Conservation (phyloP, 192 early-diverging fungal genomes). For the Coemansia sp. region DNA sequence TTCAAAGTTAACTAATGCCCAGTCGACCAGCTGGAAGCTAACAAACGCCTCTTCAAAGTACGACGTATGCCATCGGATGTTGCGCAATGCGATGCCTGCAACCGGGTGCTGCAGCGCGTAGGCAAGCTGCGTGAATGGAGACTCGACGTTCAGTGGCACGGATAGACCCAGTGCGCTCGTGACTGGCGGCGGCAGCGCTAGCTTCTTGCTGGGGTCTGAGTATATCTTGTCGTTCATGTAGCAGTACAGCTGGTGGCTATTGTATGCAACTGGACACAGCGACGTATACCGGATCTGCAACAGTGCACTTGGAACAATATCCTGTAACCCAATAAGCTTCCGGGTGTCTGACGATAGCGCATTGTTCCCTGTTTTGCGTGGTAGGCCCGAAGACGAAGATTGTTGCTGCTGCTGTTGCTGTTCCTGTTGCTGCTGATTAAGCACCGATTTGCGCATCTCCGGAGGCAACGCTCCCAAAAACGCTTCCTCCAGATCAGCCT, state of each 20-base stretch:
- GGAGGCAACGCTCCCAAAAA: conserved; percentile 33
- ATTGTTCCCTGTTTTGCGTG: not conserved
- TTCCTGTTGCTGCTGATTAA: conserved; percentile 2
- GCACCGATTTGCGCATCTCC: conserved; percentile 20
- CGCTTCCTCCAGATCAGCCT: conserved; percentile 24
- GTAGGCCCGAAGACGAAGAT: not conserved
- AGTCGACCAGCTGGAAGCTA: conserved; percentile 86
- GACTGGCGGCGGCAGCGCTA: conserved; percentile 34
- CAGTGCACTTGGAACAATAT: conserved; percentile 41
- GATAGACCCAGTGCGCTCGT: conserved; percentile 8
- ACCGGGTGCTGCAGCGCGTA: conserved; percentile 69
- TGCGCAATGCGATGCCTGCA: conserved; percentile 66
- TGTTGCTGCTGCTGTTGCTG: conserved; percentile 3
- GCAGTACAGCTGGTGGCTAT: conserved; percentile 28
- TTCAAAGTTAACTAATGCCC: conserved; percentile 75
- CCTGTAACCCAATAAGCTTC: conserved; percentile 23
- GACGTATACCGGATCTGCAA: conserved; percentile 51
- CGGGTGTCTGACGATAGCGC: not conserved
- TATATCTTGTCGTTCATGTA: conserved; percentile 36
- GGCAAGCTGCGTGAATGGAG: conserved; percentile 59
- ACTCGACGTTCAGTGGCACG: conserved; percentile 52
- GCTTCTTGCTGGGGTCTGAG: conserved; percentile 26
- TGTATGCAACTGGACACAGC: conserved; percentile 37
- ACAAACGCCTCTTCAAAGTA: conserved; percentile 72
- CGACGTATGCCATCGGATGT: conserved; percentile 84